These are phyloP conservation scores for Aphanomyces stellatus DNA, from an alignment of 352 stramenopile species.

Conservation along the genomic window DNA sequence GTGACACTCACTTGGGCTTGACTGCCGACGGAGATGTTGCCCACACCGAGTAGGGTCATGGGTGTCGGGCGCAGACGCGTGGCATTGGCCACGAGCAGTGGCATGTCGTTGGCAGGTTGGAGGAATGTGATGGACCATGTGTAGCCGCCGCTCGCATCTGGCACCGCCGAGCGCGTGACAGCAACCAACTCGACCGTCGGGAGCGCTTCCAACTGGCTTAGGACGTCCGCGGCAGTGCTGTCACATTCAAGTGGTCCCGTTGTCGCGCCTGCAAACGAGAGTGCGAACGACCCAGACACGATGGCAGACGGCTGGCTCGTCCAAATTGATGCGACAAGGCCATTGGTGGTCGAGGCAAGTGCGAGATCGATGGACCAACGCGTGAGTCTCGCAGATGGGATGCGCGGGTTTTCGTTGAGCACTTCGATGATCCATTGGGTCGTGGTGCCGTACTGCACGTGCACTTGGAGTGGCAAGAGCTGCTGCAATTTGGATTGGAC, in stretches of 20 bases:
- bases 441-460: neutral
- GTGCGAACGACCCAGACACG: slow-evolving; percentile 24
- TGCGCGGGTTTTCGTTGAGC: neutral
- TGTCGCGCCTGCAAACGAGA: slow-evolving; percentile 25
- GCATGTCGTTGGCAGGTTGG: slow-evolving; percentile 18
- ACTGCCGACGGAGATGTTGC: neutral
- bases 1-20: slow-evolving; percentile 16
- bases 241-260: slow-evolving; percentile 3
- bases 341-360: neutral
- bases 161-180: neutral
- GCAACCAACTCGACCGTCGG: slow-evolving; percentile 22
- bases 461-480: neutral
- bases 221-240: slow-evolving; percentile 21
- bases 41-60: neutral
- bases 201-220: slow-evolving; percentile 32
- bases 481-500: slow-evolving; percentile 3
- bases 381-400: too few species aligned
- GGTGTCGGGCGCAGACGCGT: slow-evolving; percentile 8
- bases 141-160: neutral
- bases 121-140: slow-evolving; percentile 39
- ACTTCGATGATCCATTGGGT: neutral
- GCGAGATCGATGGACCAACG: neutral
- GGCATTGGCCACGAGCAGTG: slow-evolving; percentile 26
- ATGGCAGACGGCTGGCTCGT: neutral
- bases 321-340: neutral